Evolutionary conservation across 1,284 basidiomycete genomes (phyloP).

Genomic region (Rhodotorula sp.): DNA sequence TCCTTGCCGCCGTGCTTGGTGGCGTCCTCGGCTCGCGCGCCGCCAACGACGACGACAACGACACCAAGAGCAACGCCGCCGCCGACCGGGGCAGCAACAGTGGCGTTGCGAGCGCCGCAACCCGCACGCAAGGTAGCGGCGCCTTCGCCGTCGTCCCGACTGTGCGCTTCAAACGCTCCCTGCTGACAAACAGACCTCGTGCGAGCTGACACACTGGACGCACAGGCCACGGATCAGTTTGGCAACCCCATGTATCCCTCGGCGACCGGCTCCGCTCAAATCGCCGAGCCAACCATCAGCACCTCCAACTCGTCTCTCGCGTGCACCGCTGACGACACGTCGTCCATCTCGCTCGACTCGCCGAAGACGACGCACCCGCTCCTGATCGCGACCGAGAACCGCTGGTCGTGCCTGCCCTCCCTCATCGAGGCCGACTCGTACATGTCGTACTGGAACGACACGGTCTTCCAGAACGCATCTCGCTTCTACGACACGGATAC

Average conservation of each 20-base stretch:
- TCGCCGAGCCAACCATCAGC: constrained; percentile 70
- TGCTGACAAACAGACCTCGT: background rate
- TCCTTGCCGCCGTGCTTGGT: constrained; percentile 34
- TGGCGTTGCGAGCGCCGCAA: constrained; percentile 21
- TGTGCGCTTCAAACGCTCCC: background rate
- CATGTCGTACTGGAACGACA: constrained; percentile 82
- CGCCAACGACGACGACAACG: constrained; percentile 28
- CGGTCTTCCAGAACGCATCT: constrained; percentile 86
- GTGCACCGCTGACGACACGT: constrained; percentile 63
- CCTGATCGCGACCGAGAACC: constrained; percentile 85
- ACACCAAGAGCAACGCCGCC: constrained; percentile 6
- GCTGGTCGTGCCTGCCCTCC: constrained; percentile 78
- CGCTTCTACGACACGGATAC: constrained; percentile 59
- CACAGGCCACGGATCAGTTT: constrained; percentile 36
- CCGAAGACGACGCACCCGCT: constrained; percentile 79
- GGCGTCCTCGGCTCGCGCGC: constrained; percentile 36
- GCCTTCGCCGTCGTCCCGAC: constrained; percentile 26
- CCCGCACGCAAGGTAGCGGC: constrained; percentile 25
- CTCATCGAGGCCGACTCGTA: constrained; percentile 82
- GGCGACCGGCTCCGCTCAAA: constrained; percentile 73
- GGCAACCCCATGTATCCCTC: constrained; percentile 48
- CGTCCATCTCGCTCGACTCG: constrained; percentile 51
- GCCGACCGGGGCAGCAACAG: background rate
- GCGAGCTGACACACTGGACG: background rate
- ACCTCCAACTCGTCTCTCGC: constrained; percentile 66